Evolutionary conservation across 108 stramenopile genomes (phyloP), one percentile per base, ranked within the genome.

Genomic region (Stephanodiscus minutulus): DNA sequence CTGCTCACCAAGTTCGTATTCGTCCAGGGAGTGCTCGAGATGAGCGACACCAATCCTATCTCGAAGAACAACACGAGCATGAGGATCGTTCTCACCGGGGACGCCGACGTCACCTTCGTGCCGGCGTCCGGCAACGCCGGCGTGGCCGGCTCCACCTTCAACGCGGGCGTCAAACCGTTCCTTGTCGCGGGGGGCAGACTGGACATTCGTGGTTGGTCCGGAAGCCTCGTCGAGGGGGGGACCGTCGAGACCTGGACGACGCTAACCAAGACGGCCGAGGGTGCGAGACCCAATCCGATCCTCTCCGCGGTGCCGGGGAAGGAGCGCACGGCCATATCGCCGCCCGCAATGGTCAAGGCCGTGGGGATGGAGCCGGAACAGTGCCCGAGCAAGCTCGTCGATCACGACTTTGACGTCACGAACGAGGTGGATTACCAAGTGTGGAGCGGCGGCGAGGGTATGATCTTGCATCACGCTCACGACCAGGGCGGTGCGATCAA

Each of bases 11-110:
- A 86, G 37, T 83, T 49, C 39, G 74, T 90, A 18, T 74, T 87
- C 13, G 86, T 90, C n/a, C 89, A 90, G 62, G 89, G 89, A 20
- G 84, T 86, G 49, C 64, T 87, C 18, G 74, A 86, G 36, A 86
- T 90, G 68, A 63, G 62, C 24, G 84, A 82, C 20, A 56, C 61
- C 25, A 76, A 77, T 13, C 44, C 67, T 24, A 83, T 83, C 46
- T 70, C 81, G 22, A 68, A 72, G 11, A 64, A 64, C 22, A 82
- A 74, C 54, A 76, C 73, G 24, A 77, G 70, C 29, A 83, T 87
- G 50, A 74, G 67, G 55, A 70, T 87, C 53, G 37, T 83, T 21
- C 65, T 86, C 36, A 85, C 83, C 25, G 85, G 83, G 17, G 69
- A 70, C 5, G 37, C 52, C 8, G 44, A 61, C 28, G 56, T 82